Evolutionary conservation across 768 basidiomycete genomes (phyloP), one percentile per base, ranked within the genome.

Genomic region (Mycena kentingensis): DNA sequence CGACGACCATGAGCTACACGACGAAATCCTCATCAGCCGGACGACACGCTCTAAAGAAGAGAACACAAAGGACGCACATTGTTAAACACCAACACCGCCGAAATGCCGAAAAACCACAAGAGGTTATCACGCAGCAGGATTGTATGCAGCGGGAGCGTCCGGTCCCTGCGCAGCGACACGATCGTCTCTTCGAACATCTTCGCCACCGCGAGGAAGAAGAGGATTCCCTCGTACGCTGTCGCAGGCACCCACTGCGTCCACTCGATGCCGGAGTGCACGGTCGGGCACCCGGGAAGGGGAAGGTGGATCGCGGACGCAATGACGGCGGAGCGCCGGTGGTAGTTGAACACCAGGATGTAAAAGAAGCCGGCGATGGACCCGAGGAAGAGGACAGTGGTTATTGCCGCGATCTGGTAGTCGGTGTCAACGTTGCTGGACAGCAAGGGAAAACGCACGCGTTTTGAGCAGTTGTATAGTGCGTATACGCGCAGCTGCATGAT

Each of bases 401-500:
- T 55, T 5, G 69, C 16, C 3, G 73, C 75, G 1, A 77, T 60
- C 77, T 76, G 21, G 10, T 13, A 13, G 13, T 26, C 10, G 18
- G 44, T n/a, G n/a, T 16, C 27, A 29, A 32, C 43, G n/a, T 11
- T 34, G 18, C 18, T 38, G 24, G 29, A 19, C 29, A 25, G 36
- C 35, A 15, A 29, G 22, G 45, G 42, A 16, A 41, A 11, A 28
- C 65, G 54, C 24, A 76, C 77, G 59, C 62, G 69, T 55, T 70
- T 72, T 3, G 75, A 77, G 36, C 72, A 71, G 28, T 64, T 61
- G 49, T 65, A 80, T 11, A 80, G 56, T 0, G 74, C 75, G 51
- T 77, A 77, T 26, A 79, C 65, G 12, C 77, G 69, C 21, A 79
- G 52, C 60, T 77, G 76, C 74, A 80, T 77, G 54, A 77, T 64